Conservation (phyloP, 2,329 filamentous ascomycete genomes). For the Paraphaeosphaeria minitans region DNA sequence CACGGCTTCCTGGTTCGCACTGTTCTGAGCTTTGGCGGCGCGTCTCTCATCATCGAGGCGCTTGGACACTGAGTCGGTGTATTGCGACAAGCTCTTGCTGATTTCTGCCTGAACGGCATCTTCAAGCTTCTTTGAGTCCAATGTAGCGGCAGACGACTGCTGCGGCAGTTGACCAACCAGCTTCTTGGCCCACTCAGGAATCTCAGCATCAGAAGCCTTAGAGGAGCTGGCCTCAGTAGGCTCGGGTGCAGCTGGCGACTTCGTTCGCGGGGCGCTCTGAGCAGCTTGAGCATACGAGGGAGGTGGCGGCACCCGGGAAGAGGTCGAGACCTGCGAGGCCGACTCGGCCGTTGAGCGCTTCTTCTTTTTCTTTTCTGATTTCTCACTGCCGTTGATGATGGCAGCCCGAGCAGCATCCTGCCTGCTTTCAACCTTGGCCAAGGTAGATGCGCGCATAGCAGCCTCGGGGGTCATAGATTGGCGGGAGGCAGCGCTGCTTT, state of each 20-base stretch:
- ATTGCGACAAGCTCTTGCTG: conserved; percentile 50
- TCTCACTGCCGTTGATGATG: conserved; percentile 48
- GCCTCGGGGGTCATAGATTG: conserved; percentile 46
- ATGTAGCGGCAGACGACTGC: conserved; percentile 21
- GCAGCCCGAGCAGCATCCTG: conserved; percentile 48
- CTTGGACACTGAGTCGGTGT: conserved; percentile 62
- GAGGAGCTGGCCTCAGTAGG: conserved; percentile 20
- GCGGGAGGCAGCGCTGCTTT: conserved; percentile 39
- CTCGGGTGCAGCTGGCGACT: conserved; percentile 36
- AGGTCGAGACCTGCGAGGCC: conserved; percentile 51
- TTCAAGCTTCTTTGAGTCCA: conserved; percentile 61
- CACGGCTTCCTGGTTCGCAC: conserved; percentile 71
- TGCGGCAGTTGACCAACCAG: conserved; percentile 29
- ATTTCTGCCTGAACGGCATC: conserved; percentile 56
- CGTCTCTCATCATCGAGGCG: conserved; percentile 73
- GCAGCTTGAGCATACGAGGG: conserved; percentile 52
- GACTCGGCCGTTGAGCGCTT: conserved; percentile 62
- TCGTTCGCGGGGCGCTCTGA: conserved; percentile 35
- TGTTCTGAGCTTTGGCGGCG: conserved; percentile 64
- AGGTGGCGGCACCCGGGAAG: conserved; percentile 27
- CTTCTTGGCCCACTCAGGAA: conserved; percentile 46
- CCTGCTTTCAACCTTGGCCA: conserved; percentile 50
- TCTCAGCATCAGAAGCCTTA: conserved; percentile 30
- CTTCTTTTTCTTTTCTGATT: conserved; percentile 65
- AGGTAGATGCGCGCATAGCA: conserved; percentile 47